These are phyloP conservation scores for Talaromyces rugulosus DNA, from an alignment of 2,329 filamentous ascomycete genomes.

Conservation along the genomic window DNA sequence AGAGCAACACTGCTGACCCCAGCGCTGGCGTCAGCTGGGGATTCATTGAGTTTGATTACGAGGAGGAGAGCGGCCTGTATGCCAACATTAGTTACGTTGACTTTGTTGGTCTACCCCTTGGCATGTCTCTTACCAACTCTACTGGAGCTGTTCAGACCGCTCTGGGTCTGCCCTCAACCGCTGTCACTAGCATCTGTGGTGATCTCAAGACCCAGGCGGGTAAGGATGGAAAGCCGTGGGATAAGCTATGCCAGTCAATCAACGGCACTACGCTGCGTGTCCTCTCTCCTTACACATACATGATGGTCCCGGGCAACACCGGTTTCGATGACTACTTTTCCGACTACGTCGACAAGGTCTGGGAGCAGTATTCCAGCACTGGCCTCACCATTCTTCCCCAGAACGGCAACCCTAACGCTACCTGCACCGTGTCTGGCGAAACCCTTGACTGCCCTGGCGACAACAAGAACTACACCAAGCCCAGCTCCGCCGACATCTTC, in stretches of 20 bases:
- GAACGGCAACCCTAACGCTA: slow-evolving; percentile 47
- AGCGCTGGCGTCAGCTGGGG: slow-evolving; percentile 46
- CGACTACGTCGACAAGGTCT: slow-evolving; percentile 50
- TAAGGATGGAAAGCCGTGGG: slow-evolving; percentile 50
- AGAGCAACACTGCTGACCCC: slow-evolving; percentile 42
- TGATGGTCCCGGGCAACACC: slow-evolving; percentile 26
- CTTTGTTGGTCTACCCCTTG: slow-evolving; percentile 50
- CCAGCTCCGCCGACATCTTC: slow-evolving; percentile 46
- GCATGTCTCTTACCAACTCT: slow-evolving; percentile 49
- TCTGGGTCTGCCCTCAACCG: slow-evolving; percentile 46
- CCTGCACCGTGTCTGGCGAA: slow-evolving; percentile 39
- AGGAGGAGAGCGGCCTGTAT: slow-evolving; percentile 34
- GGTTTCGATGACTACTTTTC: slow-evolving; percentile 21
- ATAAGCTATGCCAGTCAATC: slow-evolving; percentile 45
- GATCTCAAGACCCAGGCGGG: slow-evolving; percentile 45
- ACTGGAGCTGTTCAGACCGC: slow-evolving; percentile 45
- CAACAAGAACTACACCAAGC: slow-evolving; percentile 42
- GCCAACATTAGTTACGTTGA: slow-evolving; percentile 53
- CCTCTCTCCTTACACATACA: slow-evolving; percentile 49
- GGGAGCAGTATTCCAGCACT: slow-evolving; percentile 45
- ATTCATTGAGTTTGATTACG: slow-evolving; percentile 49
- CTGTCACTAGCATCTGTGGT: slow-evolving; percentile 44
- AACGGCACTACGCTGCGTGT: slow-evolving; percentile 45
- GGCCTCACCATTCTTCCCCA: slow-evolving; percentile 54
- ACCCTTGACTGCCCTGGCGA: slow-evolving; percentile 41